phyloP scores from a whole-genome alignment of 768 basidiomycete genomes.

The Serendipita sp. region DNA sequence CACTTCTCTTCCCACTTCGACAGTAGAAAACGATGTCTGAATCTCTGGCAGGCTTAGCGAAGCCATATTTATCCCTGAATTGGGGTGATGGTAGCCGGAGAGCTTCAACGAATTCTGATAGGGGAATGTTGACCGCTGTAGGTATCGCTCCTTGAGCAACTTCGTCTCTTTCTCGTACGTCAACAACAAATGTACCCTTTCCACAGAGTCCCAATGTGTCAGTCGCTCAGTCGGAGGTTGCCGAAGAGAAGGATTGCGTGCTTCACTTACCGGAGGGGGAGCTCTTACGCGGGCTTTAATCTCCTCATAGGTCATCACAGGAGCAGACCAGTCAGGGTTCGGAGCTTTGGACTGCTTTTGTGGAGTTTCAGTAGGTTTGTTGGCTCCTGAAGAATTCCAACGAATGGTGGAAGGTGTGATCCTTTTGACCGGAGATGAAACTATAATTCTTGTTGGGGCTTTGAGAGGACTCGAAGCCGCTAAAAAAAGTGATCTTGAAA shows the following conservation, averaged over 20 bases:
- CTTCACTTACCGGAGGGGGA: constrained; percentile 42
- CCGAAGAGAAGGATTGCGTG: constrained; percentile 18
- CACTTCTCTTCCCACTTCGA: constrained; percentile 69
- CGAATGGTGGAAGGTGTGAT: too few species aligned
- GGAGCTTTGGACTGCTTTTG: too few species aligned
- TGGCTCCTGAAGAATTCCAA: too few species aligned
- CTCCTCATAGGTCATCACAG: constrained; percentile 58
- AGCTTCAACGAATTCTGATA: constrained; percentile 55
- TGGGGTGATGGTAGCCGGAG: constrained; percentile 36
- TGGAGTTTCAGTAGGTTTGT: too few species aligned
- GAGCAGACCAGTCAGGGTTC: constrained; percentile 54
- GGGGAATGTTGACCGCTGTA: constrained; percentile 76
- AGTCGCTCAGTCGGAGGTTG: neutral
- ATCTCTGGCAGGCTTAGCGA: constrained; percentile 47
- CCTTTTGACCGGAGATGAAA: too few species aligned
- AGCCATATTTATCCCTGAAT: constrained; percentile 52
- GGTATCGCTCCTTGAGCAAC: constrained; percentile 86
- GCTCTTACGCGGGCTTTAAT: constrained; percentile 63
- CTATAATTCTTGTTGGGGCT: too few species aligned
- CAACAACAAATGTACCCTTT: constrained; percentile 58
- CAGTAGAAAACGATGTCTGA: constrained; percentile 85
- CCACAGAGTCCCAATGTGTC: neutral
- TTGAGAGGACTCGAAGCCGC: too few species aligned
- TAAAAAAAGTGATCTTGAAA: too few species aligned
- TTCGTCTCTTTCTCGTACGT: constrained; percentile 89